Evolutionary conservation across 2,329 filamentous ascomycete genomes (phyloP).

Genomic region (Ophiostoma quercus): DNA sequence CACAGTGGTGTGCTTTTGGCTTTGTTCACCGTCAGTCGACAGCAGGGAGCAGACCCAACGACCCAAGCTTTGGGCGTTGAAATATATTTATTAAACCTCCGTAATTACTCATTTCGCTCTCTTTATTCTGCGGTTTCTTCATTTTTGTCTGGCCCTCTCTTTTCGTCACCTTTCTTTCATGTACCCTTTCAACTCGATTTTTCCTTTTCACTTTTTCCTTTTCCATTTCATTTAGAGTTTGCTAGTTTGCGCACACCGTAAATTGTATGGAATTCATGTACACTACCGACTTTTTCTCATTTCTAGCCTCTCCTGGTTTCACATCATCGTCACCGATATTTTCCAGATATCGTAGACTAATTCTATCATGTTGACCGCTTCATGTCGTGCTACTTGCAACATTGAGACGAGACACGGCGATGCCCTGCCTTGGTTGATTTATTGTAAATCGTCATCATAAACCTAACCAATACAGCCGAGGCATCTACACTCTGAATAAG

Average conservation of each 20-base stretch:
- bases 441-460: not conserved
- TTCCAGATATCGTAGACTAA: not conserved
- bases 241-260: not conserved
- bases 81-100: not conserved
- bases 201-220: not conserved
- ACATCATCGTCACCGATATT: not conserved
- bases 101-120: conserved; percentile 1
- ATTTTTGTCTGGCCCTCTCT: not conserved
- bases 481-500: no score
- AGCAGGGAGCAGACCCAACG: not conserved
- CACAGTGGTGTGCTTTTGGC: not conserved
- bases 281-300: not conserved
- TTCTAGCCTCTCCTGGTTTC: not conserved
- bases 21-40: not conserved
- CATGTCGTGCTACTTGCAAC: not conserved
- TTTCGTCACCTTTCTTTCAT: no score
- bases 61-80: not conserved
- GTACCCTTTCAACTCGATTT: not conserved
- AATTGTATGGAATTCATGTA: not conserved
- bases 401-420: conserved; percentile 11
- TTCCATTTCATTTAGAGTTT: not conserved
- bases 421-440: not conserved
- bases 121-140: not conserved
- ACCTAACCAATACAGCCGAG: not conserved
- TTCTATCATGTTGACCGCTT: not conserved